Evolutionary conservation across 495 filamentous ascomycete species (phyloP).

Genomic region (Aspergillus haitiensis): DNA sequence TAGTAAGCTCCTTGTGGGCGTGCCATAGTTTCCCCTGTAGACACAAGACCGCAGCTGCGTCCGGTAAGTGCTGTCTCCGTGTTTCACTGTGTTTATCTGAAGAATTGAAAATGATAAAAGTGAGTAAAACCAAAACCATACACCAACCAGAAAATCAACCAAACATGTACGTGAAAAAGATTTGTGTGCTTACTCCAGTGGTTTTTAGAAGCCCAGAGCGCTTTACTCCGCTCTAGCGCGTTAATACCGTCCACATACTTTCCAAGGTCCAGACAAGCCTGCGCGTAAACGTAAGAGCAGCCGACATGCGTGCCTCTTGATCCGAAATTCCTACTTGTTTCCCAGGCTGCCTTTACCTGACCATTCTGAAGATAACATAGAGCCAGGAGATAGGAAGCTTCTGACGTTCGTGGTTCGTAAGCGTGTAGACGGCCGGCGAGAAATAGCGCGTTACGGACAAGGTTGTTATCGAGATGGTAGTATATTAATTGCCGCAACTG

Average conservation of each 20-base stretch:
- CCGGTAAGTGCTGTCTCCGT: slow-evolving; percentile 67
- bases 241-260: slow-evolving; percentile 75
- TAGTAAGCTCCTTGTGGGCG: slow-evolving; percentile 74
- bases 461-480: slow-evolving; percentile 91
- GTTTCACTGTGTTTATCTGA: slow-evolving; percentile 67
- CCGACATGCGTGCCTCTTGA: slow-evolving; percentile 72
- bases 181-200: slow-evolving; percentile 60
- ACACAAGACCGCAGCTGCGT: slow-evolving; percentile 77
- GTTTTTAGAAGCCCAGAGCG: slow-evolving; percentile 68
- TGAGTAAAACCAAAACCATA: slow-evolving; percentile 12
- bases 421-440: slow-evolving; percentile 82
- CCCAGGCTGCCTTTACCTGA: slow-evolving; percentile 71
- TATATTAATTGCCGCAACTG: slow-evolving; percentile 84
- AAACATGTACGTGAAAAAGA: background rate
- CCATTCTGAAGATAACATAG: slow-evolving; percentile 81
- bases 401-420: slow-evolving; percentile 73
- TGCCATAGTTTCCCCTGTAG: slow-evolving; percentile 85
- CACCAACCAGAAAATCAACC: no score
- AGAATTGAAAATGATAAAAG: background rate
- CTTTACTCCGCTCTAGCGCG: slow-evolving; percentile 73
- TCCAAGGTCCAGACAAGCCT: slow-evolving; percentile 78
- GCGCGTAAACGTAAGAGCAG: slow-evolving; percentile 88
- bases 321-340: slow-evolving; percentile 63
- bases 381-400: slow-evolving; percentile 79
- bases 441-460: slow-evolving; percentile 86